Conservation (phyloP, 495 filamentous ascomycete species). For the Penicillium diatomitis region DNA sequence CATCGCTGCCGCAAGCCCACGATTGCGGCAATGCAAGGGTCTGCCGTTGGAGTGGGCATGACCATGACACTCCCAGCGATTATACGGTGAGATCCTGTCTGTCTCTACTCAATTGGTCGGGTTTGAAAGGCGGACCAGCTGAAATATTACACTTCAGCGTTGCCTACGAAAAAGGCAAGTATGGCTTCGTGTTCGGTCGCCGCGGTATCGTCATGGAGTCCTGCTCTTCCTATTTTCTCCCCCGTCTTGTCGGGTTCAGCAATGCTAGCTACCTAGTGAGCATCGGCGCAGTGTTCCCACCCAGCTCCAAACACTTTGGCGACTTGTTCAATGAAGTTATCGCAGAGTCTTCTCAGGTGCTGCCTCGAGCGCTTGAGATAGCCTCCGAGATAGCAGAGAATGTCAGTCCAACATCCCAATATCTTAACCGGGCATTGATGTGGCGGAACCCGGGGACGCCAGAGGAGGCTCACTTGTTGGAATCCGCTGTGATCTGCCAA, state of each 20-base stretch:
- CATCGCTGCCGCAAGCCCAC: conserved; percentile 54
- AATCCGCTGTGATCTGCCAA: conserved; percentile 47
- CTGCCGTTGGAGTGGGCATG: conserved; percentile 58
- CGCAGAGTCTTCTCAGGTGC: conserved; percentile 37
- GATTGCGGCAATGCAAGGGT: conserved; percentile 56
- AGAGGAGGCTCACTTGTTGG: conserved; percentile 51
- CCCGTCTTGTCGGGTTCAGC: conserved; percentile 47
- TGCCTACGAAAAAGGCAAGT: conserved; percentile 43
- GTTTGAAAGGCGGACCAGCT: not conserved
- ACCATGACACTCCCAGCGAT: conserved; percentile 57
- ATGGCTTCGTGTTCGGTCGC: conserved; percentile 56
- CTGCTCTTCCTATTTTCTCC: conserved; percentile 54
- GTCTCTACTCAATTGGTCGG: not conserved
- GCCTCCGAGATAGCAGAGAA: conserved; percentile 51
- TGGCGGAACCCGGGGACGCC: conserved; percentile 45
- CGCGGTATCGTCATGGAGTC: conserved; percentile 56
- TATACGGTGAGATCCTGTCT: conserved; percentile 27
- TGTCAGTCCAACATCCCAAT: conserved; percentile 43
- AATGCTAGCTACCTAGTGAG: conserved; percentile 46
- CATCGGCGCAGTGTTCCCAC: conserved; percentile 24
- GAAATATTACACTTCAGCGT: conserved; percentile 24
- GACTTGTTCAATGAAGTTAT: conserved; percentile 49
- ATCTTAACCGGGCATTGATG: conserved; percentile 52
- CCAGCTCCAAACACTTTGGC: conserved; percentile 27
- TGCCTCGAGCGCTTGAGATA: conserved; percentile 47